Evolutionary conservation across 345 rosid species (phyloP), one percentile per base, ranked within the genome.

Genomic region (Turritis glabra): DNA sequence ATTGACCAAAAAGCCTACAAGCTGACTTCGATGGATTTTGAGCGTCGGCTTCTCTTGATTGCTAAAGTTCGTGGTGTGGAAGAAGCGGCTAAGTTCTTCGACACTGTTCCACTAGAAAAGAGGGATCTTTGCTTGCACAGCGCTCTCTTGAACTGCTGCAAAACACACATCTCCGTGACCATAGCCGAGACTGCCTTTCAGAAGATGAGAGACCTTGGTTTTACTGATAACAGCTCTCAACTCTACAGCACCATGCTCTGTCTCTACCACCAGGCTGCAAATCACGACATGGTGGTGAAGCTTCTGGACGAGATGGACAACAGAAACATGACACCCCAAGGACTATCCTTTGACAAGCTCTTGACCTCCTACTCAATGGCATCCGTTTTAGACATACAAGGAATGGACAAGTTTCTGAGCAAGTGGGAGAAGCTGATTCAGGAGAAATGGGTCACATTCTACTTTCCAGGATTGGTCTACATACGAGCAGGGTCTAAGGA

Each of bases 301-400:
- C 41, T 89, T 33, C 65, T 84, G 65, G 63, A 74, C 30, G 90
- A 89, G 70, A 91, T 91, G 95, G 74, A 79, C 56, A 64, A 69
- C 54, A 61, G 58, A 2, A 80, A 84, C 3, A 65, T 86, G 6
- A 29, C 17, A 6, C 62, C 52, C n/a, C 75, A 77, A 60, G 48
- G 9, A 1, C 67, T 62, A 53, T 68, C 86, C 7, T 75, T 61
- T 56, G 66, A 15, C 72, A 77, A 70, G 62, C 75, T 73, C 62
- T 37, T 89, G 17, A 67, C 77, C 68, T 89, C 89, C 13, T 87
- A 71, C 69, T 80, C 60, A 3, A 26, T 70, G 0, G 46, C 76
- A 40, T 75, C 80, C 7, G 29, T 23, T 11, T 0, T 1, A 8
- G 77, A 87, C 43, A 2, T 82, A 1, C 80, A 84, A 54, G 86